A percentile compares a stretch with the other conserved stretches of the same genome.
Evolutionary conservation across 768 basidiomycete species (phyloP).

Genomic region (Suillus brevipes): DNA sequence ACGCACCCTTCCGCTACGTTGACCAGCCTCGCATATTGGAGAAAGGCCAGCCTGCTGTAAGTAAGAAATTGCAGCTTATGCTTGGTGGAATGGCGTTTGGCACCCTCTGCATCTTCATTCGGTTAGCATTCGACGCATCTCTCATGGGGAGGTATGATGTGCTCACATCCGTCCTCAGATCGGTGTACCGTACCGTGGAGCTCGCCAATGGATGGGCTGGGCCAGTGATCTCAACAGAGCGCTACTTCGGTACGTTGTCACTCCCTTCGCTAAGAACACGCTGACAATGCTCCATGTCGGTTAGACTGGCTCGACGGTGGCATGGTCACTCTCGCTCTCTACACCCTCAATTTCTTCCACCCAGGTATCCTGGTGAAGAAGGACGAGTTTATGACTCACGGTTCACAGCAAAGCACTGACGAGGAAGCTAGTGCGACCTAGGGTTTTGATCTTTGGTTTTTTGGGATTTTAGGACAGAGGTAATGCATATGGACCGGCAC

Average conservation of each 20-base stretch:
- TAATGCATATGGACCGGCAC: not conserved
- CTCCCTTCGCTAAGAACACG: not conserved
- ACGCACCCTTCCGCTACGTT: slow-evolving; percentile 34
- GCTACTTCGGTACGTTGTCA: slow-evolving; percentile 44
- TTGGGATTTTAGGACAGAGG: no score
- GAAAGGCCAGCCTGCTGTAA: slow-evolving; percentile 1
- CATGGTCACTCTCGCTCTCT: slow-evolving; percentile 48
- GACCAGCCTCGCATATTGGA: not conserved
- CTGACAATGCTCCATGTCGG: not conserved
- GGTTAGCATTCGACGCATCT: slow-evolving; percentile 29
- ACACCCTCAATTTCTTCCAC: slow-evolving; percentile 45
- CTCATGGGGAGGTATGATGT: not conserved
- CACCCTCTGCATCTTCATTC: slow-evolving; percentile 46
- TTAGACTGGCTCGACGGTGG: slow-evolving; percentile 52
- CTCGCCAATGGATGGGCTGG: slow-evolving; percentile 43
- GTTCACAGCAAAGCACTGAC: not conserved
- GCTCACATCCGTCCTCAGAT: slow-evolving; percentile 3
- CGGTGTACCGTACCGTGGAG: slow-evolving; percentile 17
- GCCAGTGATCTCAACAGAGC: slow-evolving; percentile 46
- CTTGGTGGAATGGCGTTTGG: slow-evolving; percentile 37
- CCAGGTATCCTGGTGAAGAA: slow-evolving; percentile 39
- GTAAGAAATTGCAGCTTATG: slow-evolving; percentile 31
- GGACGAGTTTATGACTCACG: no score
- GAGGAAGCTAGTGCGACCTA: not conserved
- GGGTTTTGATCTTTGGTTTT: not conserved